These are phyloP conservation scores for Gryganskiella cystojenkinii DNA, from an alignment of 192 early-diverging fungal species.

Conservation along the genomic window DNA sequence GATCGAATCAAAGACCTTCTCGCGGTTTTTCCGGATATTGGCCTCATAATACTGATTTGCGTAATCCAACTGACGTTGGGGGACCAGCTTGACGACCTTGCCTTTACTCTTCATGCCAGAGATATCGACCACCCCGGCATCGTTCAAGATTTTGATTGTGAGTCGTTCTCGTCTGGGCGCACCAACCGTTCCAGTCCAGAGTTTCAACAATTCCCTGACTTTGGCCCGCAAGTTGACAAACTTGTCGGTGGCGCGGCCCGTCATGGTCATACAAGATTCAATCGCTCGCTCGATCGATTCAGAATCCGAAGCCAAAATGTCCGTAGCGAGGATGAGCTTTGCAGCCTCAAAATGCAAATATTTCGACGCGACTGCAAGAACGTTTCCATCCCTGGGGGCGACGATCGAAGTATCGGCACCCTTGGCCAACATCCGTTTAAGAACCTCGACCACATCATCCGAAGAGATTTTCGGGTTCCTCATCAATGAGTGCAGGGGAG, in stretches of 20 bases:
- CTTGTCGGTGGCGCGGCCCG: slow-evolving; percentile 37
- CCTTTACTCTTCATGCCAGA: slow-evolving; percentile 17
- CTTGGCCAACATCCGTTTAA: slow-evolving; percentile 37
- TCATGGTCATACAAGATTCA: slow-evolving; percentile 52
- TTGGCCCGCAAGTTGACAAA: slow-evolving; percentile 44
- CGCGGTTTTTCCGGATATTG: slow-evolving; percentile 25
- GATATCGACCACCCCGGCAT: slow-evolving; percentile 23
- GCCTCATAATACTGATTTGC: slow-evolving; percentile 33
- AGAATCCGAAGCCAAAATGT: slow-evolving; percentile 29
- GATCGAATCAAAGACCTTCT: slow-evolving; percentile 6
- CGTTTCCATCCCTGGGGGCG: slow-evolving; percentile 35
- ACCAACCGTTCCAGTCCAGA: slow-evolving; percentile 42
- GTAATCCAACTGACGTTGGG: slow-evolving; percentile 19
- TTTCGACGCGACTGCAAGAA: slow-evolving; percentile 36
- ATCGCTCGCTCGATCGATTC: slow-evolving; percentile 39
- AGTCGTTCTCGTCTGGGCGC: slow-evolving; percentile 17
- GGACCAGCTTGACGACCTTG: not conserved
- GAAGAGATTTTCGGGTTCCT: slow-evolving; percentile 93
- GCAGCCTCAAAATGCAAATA: slow-evolving; percentile 46
- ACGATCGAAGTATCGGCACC: slow-evolving; percentile 38
- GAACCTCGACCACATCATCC: slow-evolving; percentile 65
- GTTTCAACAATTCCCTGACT: slow-evolving; percentile 34
- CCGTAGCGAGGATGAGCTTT: slow-evolving; percentile 4
- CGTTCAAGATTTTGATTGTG: slow-evolving; percentile 18
- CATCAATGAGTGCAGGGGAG: slow-evolving; percentile 72